Percentiles rank a stretch among this genome's conserved stretches.
Conservation (phyloP, 306 rosid genomes). For the Sechiopsis laciniata region DNA sequence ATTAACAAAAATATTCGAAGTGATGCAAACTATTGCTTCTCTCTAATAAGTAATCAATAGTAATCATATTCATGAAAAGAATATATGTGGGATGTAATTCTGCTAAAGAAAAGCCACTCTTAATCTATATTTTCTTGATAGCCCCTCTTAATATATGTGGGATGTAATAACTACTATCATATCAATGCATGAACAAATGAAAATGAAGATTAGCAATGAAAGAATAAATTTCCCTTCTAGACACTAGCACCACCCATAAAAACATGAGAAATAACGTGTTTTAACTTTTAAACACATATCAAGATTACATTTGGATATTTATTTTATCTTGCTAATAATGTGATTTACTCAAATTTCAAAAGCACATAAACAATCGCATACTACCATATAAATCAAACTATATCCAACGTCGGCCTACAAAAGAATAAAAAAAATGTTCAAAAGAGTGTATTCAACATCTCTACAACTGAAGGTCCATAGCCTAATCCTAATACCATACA, state of each 20-base stretch:
- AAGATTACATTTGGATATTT: background rate
- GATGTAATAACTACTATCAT: background rate
- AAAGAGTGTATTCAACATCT: background rate
- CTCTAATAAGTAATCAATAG: background rate
- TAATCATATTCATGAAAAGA: background rate
- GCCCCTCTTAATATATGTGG: background rate
- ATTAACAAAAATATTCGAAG: too few species aligned
- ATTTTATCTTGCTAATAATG: background rate
- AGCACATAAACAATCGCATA: slow-evolving; percentile 4
- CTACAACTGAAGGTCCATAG: background rate
- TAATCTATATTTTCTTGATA: too few species aligned
- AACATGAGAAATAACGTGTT: background rate
- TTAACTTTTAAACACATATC: background rate
- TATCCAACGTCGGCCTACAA: background rate
- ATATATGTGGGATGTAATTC: background rate
- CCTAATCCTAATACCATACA: background rate
- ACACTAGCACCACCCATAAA: slow-evolving; percentile 2
- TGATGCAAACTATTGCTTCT: background rate
- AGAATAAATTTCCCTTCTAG: background rate
- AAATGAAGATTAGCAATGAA: background rate
- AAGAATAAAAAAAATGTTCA: background rate
- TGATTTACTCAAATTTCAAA: background rate
- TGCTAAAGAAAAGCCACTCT: background rate
- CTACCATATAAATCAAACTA: background rate
- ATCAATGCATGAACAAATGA: background rate